Percentiles rank a stretch among this genome's conserved stretches.
phyloP scores from a whole-genome alignment of 768 basidiomycete genomes.

The Hypholoma sublateritium region DNA sequence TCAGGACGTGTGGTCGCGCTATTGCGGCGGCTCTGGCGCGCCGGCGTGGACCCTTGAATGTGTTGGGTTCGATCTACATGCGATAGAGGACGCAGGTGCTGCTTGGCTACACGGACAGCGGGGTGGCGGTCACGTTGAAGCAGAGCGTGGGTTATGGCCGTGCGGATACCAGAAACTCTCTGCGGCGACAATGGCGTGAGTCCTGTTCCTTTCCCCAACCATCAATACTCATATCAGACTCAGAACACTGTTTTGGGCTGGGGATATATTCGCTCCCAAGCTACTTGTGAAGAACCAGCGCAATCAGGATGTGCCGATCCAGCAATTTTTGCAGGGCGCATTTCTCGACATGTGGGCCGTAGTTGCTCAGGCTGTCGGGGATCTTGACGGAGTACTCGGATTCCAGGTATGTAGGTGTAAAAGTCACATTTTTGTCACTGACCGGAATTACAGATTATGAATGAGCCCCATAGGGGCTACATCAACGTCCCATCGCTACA shows the following conservation, averaged over 20 bases:
- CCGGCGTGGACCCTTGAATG: conserved; percentile 93
- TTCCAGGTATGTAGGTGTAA: conserved; percentile 65
- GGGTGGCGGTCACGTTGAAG: conserved; percentile 72
- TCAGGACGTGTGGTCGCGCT: conserved; percentile 96
- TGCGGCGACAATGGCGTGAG: conserved; percentile 91
- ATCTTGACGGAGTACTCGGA: conserved; percentile 79
- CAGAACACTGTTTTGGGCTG: conserved; percentile 93
- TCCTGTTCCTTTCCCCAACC: conserved; percentile 10
- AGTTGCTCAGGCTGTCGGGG: conserved; percentile 67
- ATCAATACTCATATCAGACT: too few relatives aligned
- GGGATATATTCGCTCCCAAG: conserved; percentile 82
- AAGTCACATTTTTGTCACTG: too few relatives aligned
- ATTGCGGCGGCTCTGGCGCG: conserved; percentile 92
- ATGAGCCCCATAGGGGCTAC: conserved; percentile 94
- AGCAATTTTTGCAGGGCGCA: conserved; percentile 78
- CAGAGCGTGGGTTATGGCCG: conserved; percentile 87
- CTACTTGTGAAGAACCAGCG: conserved; percentile 48
- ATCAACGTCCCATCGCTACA: conserved; percentile 81
- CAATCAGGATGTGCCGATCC: conserved; percentile 61
- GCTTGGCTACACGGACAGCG: conserved; percentile 85
- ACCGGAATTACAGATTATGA: conserved; percentile 64
- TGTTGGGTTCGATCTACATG: conserved; percentile 81
- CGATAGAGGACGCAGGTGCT: conserved; percentile 79
- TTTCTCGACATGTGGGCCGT: conserved; percentile 78
- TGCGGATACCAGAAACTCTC: conserved; percentile 92